Percentiles rank a stretch among this genome's conserved stretches.
These are phyloP conservation scores for Rosa chinensis DNA, from an alignment of 306 rosid species.

Conservation along the genomic window DNA sequence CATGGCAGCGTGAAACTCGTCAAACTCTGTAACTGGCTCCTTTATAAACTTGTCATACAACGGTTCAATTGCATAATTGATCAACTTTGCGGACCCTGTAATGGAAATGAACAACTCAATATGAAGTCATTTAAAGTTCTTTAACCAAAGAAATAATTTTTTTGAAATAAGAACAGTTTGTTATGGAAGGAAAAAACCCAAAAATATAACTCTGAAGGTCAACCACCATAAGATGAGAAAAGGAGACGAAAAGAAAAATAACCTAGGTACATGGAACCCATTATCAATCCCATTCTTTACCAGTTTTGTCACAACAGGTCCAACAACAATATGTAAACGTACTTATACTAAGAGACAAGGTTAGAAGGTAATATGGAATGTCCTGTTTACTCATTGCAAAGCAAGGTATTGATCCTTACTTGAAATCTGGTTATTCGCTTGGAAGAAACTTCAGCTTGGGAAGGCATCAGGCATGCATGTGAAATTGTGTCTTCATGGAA, in stretches of 20 bases:
- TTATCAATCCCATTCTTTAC: constrained; percentile 47
- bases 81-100: constrained; percentile 36
- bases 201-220: not conserved
- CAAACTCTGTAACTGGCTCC: not conserved
- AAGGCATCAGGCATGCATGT: not conserved
- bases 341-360: not conserved
- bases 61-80: constrained; percentile 21
- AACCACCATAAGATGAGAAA: not conserved
- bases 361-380: constrained; percentile 14
- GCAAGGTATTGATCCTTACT: constrained; percentile 42
- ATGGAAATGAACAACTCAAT: constrained; percentile 19
- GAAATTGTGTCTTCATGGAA: not conserved
- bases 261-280: constrained; percentile 56
- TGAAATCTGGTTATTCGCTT: constrained; percentile 44
- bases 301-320: not conserved
- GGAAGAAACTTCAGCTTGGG: constrained; percentile 27
- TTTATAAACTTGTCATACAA: constrained; percentile 38
- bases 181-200: not conserved
- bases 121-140: not conserved
- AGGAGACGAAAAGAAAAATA: constrained; percentile 1
- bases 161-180: not conserved
- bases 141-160: not conserved
- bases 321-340: constrained; percentile 16
- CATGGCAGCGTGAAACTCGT: constrained; percentile 45
- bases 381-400: constrained; percentile 25